A percentile compares a stretch with the other conserved stretches of the same genome.
phyloP scores from a whole-genome alignment of 1,284 basidiomycete species.

The Quambalaria eucalypti region DNA sequence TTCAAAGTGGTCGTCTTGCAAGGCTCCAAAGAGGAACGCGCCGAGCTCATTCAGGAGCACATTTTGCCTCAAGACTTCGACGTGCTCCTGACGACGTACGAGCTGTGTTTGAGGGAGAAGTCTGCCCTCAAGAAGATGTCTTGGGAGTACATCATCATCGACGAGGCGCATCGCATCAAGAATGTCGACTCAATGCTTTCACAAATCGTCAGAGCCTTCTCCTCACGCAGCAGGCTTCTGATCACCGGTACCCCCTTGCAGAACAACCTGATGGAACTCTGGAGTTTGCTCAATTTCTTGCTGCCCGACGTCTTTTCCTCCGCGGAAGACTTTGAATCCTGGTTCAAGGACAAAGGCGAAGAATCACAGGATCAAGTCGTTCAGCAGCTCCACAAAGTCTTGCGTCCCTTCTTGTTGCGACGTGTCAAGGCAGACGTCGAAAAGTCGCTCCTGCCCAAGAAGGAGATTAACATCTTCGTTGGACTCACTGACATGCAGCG shows the following conservation, averaged over 20 bases:
- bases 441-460: slow-evolving; percentile 90
- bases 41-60: slow-evolving; percentile 65
- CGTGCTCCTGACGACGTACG: slow-evolving; percentile 92
- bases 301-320: slow-evolving; percentile 51
- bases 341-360: slow-evolving; percentile 58
- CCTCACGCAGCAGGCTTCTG: slow-evolving; percentile 74
- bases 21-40: slow-evolving; percentile 81
- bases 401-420: slow-evolving; percentile 85
- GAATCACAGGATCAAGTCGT: slow-evolving; percentile 69
- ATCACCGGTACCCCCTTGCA: slow-evolving; percentile 97
- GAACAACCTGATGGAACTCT: slow-evolving; percentile 95
- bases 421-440: slow-evolving; percentile 97
- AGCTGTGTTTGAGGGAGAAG: slow-evolving; percentile 93
- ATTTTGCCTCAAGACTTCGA: slow-evolving; percentile 85
- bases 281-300: slow-evolving; percentile 80
- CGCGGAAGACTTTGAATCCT: slow-evolving; percentile 59
- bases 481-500: slow-evolving; percentile 96
- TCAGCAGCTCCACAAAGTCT: slow-evolving; percentile 92
- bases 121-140: slow-evolving; percentile 82
- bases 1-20: slow-evolving; percentile 74
- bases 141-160: slow-evolving; percentile 97
- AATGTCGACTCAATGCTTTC: slow-evolving; percentile 93
- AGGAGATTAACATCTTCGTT: slow-evolving; percentile 98
- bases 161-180: slow-evolving; percentile 99
- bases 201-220: slow-evolving; percentile 88